These are phyloP conservation scores for Ogataea allantospora DNA, from an alignment of 805 yeast species.

Conservation along the genomic window DNA sequence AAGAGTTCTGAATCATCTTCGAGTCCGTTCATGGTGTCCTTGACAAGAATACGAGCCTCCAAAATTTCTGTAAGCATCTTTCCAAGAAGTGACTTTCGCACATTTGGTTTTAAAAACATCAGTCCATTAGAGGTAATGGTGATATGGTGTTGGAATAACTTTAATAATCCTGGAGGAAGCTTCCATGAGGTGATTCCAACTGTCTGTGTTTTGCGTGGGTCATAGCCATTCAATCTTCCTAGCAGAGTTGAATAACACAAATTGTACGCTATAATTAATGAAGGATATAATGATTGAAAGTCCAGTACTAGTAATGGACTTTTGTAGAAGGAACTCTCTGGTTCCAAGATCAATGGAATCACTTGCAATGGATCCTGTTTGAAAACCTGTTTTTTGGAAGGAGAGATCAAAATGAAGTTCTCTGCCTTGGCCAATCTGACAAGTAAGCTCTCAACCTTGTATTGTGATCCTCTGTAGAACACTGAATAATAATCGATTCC, in stretches of 20 bases:
- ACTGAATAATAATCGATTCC: constrained; percentile 92
- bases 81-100: constrained; percentile 72
- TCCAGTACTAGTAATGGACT: constrained; percentile 89
- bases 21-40: constrained; percentile 63
- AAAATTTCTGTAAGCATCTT: constrained; percentile 83
- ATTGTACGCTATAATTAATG: constrained; percentile 87
- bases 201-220: constrained; percentile 41
- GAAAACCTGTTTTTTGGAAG: constrained; percentile 77
- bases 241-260: constrained; percentile 76
- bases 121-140: constrained; percentile 85
- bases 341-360: constrained; percentile 91
- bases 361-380: constrained; percentile 83
- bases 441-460: constrained; percentile 84
- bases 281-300: constrained; percentile 92
- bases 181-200: constrained; percentile 54
- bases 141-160: constrained; percentile 50
- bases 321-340: constrained; percentile 77
- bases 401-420: constrained; percentile 69
- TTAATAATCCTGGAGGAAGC: constrained; percentile 57
- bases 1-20: constrained; percentile 48
- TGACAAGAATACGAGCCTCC: constrained; percentile 76
- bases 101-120: constrained; percentile 63
- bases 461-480: constrained; percentile 89
- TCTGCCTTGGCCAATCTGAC: constrained; percentile 74
- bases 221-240: constrained; percentile 58